Evolutionary conservation across 225 moss, liverwort and hornwort genomes (phyloP), one percentile per base, ranked within the genome.

Genomic region (Marchantia paleacea): DNA sequence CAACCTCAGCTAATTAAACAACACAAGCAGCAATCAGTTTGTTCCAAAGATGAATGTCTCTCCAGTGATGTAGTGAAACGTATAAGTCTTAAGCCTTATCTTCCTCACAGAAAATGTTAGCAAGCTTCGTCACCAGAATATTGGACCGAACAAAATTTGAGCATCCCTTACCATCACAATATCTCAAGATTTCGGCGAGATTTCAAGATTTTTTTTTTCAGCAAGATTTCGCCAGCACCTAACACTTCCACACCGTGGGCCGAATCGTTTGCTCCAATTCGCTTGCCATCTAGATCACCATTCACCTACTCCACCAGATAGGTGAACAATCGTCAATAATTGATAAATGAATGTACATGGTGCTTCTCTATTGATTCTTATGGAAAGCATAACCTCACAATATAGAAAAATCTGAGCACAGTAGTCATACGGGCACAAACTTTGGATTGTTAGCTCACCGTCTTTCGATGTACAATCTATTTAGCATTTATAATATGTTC

Each of bases 251-350:
- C 99, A 76, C 95, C 99, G 88, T 85, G 91, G 19, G 99, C 92
- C 52, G 95, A 92, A 83, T 99, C 99, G 91, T 94, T 95, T 51
- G 95, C 95, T 60, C 99, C n/a, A n/a, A n/a, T n/a, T n/a, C n/a
- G n/a, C n/a, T n/a, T n/a, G 39, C 39, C 39, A 2, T 95, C 99
- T 77, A 95, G 89, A 20, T 95, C 99, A 80, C 99, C 99, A 78
- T 92, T 95, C 15, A 99, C 93, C 97, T 97, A 80, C 15, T 76
- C 30, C 20, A 39, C 60, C 24, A 72, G 1, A 12, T 39, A 52
- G 5, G 52, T 50, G 73, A 52, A 52, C 0, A 51, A 20, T 3
- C 18, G 11, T 31, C 28, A 55, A 26, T 39, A 39, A 2, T 39
- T 39, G 3, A 39, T 28, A 79, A 24, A 52, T 63, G 31, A 69